Conservation (phyloP, 73 alveolate species). For the Paramecium octaurelia region DNA sequence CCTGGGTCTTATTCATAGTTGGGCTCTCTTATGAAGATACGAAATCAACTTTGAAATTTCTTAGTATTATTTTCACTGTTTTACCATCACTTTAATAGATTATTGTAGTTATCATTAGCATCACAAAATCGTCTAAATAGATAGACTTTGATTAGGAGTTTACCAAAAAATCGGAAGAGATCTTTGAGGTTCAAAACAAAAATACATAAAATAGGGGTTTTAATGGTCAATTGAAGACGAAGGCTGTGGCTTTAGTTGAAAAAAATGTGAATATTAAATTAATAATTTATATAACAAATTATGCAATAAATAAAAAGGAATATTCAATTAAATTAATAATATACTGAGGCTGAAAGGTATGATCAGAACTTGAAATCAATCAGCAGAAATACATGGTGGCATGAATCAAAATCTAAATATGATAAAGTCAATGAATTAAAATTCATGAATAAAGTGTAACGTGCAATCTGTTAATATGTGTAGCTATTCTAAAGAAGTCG, state of each 20-base stretch:
- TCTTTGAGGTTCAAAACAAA: neutral
- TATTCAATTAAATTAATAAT: neutral
- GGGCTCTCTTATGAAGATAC: neutral
- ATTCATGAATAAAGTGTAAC: conserved; percentile 28
- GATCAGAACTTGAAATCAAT: conserved; percentile 27
- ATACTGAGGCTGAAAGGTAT: conserved; percentile 33
- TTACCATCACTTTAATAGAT: neutral
- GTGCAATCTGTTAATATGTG: neutral
- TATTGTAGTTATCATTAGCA: neutral
- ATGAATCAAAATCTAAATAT: conserved; percentile 48
- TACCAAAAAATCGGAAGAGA: neutral
- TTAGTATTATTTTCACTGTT: neutral
- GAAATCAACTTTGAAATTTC: neutral
- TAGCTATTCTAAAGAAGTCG: conserved; percentile 43
- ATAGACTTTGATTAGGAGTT: neutral
- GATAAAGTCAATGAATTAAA: conserved; percentile 48
- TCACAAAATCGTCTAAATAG: neutral
- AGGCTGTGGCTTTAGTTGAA: neutral
- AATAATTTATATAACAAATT: neutral
- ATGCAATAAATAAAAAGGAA: conserved; percentile 37
- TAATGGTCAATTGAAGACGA: conserved; percentile 10
- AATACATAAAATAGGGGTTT: neutral
- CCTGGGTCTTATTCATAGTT: conserved; percentile 15
- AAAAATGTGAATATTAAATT: neutral
- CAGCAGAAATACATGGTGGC: conserved; percentile 50